Conservation (phyloP, 164 flowering plant species). For the Aristolochia californica region DNA sequence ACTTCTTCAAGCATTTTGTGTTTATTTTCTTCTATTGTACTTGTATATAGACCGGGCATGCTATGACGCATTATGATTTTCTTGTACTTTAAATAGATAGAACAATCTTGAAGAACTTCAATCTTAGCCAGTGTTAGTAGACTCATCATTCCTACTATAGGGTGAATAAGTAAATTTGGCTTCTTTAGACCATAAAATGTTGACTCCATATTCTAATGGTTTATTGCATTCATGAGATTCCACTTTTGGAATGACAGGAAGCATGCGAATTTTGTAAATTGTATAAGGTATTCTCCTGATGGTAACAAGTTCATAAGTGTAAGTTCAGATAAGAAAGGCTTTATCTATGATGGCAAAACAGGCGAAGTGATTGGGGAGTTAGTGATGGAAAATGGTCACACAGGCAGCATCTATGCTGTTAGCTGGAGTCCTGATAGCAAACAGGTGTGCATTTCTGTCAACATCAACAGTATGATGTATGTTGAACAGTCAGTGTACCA, state of each 20-base stretch:
- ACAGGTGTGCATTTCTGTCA: constrained; percentile 28
- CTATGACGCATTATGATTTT: neutral
- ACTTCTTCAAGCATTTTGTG: too few relatives aligned
- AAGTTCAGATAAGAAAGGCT: constrained; percentile 90
- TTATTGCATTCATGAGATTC: neutral
- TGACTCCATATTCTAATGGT: neutral
- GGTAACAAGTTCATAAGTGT: constrained; percentile 90
- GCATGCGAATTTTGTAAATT: constrained; percentile 92
- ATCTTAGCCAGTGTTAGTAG: neutral
- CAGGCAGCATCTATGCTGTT: constrained; percentile 91
- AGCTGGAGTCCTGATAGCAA: constrained; percentile 96
- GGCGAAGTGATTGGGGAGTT: constrained; percentile 80
- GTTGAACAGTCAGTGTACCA: too few relatives aligned
- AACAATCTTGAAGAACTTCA: neutral
- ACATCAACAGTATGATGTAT: neutral
- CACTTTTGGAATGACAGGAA: constrained; percentile 41
- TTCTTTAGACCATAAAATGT: too few relatives aligned
- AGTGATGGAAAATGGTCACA: constrained; percentile 76
- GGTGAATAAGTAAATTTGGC: neutral
- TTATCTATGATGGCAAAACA: constrained; percentile 79
- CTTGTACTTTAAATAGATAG: neutral
- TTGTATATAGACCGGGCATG: neutral
- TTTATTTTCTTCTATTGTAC: neutral
- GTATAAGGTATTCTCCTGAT: constrained; percentile 89
- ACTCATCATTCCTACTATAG: neutral